Conservation (phyloP, 306 rosid species). For the Quercus gilva region DNA sequence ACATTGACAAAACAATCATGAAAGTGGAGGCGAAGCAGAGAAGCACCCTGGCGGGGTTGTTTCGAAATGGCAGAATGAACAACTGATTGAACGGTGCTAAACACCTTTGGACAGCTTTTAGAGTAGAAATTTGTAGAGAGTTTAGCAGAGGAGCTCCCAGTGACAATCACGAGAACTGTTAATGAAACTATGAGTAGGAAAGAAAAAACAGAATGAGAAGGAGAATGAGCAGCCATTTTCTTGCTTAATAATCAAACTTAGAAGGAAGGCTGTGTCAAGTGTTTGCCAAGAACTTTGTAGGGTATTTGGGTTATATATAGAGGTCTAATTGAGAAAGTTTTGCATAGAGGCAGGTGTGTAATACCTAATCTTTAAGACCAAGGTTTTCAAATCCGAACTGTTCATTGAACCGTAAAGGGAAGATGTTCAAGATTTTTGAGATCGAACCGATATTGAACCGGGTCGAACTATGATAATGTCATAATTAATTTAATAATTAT, state of each 20-base stretch:
- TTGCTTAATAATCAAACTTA: not conserved
- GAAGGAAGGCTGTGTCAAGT: not conserved
- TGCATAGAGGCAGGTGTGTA: not conserved
- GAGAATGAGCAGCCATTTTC: slow-evolving; percentile 30
- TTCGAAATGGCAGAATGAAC: slow-evolving; percentile 51
- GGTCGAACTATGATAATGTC: too few species aligned
- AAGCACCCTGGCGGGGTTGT: slow-evolving; percentile 72
- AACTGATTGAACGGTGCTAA: slow-evolving; percentile 34
- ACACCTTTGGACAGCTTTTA: slow-evolving; percentile 53
- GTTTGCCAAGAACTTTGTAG: not conserved
- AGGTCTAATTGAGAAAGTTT: not conserved
- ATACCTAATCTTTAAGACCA: not conserved
- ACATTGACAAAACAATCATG: slow-evolving; percentile 87
- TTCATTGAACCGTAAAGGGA: too few species aligned
- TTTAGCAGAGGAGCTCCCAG: slow-evolving; percentile 37
- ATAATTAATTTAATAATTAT: too few species aligned
- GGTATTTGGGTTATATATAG: not conserved
- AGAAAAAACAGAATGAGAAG: slow-evolving; percentile 5
- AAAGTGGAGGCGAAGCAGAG: slow-evolving; percentile 72
- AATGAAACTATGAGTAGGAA: slow-evolving; percentile 1
- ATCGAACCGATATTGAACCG: too few species aligned
- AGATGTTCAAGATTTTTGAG: too few species aligned
- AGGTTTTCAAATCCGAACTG: too few species aligned
- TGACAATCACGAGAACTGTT: slow-evolving; percentile 24
- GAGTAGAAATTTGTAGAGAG: slow-evolving; percentile 53